These are phyloP conservation scores for Magnaporthiopsis rhizophila DNA, from an alignment of 2,329 filamentous ascomycete genomes.

Conservation along the genomic window DNA sequence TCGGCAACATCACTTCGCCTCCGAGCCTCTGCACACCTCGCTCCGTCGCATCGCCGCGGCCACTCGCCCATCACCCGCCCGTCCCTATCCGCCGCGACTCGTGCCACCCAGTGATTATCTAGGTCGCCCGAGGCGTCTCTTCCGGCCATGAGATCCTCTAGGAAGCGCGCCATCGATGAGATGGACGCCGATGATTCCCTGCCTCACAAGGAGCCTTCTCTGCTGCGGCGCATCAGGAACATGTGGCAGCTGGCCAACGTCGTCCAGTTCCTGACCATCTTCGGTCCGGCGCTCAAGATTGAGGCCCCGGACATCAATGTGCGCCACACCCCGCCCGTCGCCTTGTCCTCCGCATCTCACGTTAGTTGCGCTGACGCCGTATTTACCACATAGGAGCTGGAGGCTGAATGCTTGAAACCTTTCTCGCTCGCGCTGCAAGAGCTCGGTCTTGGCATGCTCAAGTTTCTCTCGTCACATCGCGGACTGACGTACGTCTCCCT, in stretches of 20 bases:
- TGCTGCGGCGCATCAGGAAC: slow-evolving; percentile 66
- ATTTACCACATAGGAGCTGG: slow-evolving; percentile 59
- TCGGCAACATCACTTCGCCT: not conserved
- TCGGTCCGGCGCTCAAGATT: slow-evolving; percentile 83
- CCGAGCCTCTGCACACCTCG: not conserved
- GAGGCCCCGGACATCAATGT: slow-evolving; percentile 88
- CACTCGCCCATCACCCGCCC: too few species aligned
- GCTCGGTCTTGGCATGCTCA: slow-evolving; percentile 79
- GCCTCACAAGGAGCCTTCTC: slow-evolving; percentile 22
- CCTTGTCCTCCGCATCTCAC: not conserved
- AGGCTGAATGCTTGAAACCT: slow-evolving; percentile 78
- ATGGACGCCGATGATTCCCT: slow-evolving; percentile 25
- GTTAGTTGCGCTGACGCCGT: slow-evolving; percentile 6
- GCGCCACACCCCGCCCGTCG: slow-evolving; percentile 18
- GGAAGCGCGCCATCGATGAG: slow-evolving; percentile 41
- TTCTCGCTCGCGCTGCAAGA: slow-evolving; percentile 67
- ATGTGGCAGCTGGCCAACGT: slow-evolving; percentile 96
- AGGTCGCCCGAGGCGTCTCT: not conserved
- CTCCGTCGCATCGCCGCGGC: not conserved
- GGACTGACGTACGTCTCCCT: slow-evolving; percentile 69
- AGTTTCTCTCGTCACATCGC: slow-evolving; percentile 88
- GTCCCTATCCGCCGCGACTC: too few species aligned
- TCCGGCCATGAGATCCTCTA: slow-evolving; percentile 32
- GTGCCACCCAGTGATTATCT: not conserved
- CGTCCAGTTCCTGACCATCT: slow-evolving; percentile 88